Conservation (phyloP, 1,139 yeast genomes). For the Magnusiomyces fungicola region DNA sequence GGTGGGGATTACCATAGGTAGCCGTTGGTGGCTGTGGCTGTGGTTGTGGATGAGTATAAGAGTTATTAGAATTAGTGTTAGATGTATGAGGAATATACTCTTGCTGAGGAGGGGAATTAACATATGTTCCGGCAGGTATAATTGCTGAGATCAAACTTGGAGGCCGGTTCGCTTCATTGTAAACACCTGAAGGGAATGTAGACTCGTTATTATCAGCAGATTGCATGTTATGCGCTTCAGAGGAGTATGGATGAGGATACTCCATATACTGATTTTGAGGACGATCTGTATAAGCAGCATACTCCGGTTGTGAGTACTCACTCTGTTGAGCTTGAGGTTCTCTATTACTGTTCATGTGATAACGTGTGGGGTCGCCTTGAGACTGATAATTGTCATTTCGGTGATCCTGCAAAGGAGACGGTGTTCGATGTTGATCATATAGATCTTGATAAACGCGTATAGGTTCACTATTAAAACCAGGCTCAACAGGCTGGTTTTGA, state of each 20-base stretch:
- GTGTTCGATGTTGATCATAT: slow-evolving; percentile 16
- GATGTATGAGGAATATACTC: no score
- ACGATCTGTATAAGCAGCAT: slow-evolving; percentile 10
- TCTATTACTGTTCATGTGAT: no score
- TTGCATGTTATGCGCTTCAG: no score
- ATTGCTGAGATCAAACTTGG: neutral
- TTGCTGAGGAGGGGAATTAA: neutral
- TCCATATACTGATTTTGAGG: neutral
- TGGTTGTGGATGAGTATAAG: no score
- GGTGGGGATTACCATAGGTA: no score
- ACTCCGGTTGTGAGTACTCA: slow-evolving; percentile 5
- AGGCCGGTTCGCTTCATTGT: neutral
- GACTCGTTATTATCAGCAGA: no score
- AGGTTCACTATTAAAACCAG: neutral
- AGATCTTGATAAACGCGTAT: slow-evolving; percentile 10
- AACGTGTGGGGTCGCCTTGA: neutral
- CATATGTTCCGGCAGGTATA: neutral
- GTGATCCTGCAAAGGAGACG: slow-evolving; percentile 19
- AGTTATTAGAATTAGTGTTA: no score
- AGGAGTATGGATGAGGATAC: neutral
- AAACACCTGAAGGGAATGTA: no score
- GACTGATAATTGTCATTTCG: slow-evolving; percentile 7
- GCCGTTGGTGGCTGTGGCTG: no score
- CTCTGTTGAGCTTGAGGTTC: no score
- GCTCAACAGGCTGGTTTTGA: neutral